phyloP scores from a whole-genome alignment of 2,329 filamentous ascomycete genomes.

The Hortaea werneckii region DNA sequence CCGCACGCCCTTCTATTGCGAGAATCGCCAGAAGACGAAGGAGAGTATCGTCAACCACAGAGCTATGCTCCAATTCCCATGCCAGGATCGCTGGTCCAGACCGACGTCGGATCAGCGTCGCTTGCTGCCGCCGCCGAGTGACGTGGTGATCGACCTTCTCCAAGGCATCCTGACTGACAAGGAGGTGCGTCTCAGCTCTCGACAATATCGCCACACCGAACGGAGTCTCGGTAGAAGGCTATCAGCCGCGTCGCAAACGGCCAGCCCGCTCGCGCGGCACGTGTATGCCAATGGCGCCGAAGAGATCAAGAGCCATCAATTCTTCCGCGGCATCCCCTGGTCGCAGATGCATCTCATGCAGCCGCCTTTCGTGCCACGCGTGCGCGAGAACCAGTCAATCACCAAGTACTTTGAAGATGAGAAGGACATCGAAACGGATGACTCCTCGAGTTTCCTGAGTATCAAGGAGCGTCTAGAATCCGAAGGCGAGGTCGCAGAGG shows the following conservation, averaged over 20 bases:
- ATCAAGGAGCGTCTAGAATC: slow-evolving; percentile 12
- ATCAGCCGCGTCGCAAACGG: slow-evolving; percentile 37
- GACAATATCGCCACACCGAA: slow-evolving; percentile 62
- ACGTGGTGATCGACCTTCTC: slow-evolving; percentile 68
- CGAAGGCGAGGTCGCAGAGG: slow-evolving; percentile 7
- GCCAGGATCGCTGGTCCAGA: slow-evolving; percentile 40
- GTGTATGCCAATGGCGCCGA: slow-evolving; percentile 78
- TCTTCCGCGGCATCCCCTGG: slow-evolving; percentile 76
- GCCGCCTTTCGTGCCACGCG: slow-evolving; percentile 72
- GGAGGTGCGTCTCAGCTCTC: slow-evolving; percentile 63
- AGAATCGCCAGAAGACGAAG: slow-evolving; percentile 75
- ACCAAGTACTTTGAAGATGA: slow-evolving; percentile 89
- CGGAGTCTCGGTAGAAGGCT: slow-evolving; percentile 21
- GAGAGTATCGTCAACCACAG: slow-evolving; percentile 70
- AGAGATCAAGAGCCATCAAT: slow-evolving; percentile 81
- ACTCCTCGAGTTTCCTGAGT: slow-evolving; percentile 17
- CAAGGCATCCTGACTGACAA: slow-evolving; percentile 62
- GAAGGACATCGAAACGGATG: slow-evolving; percentile 48
- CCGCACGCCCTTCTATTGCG: slow-evolving; percentile 77
- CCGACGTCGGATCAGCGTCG: slow-evolving; percentile 36
- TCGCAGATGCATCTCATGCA: slow-evolving; percentile 56
- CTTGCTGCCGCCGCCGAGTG: slow-evolving; percentile 46
- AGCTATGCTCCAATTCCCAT: slow-evolving; percentile 60
- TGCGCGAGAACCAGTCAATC: slow-evolving; percentile 41
- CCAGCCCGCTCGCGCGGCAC: slow-evolving; percentile 24